These are phyloP conservation scores for Ogataea kodamae DNA, from an alignment of 805 yeast genomes.

Conservation along the genomic window DNA sequence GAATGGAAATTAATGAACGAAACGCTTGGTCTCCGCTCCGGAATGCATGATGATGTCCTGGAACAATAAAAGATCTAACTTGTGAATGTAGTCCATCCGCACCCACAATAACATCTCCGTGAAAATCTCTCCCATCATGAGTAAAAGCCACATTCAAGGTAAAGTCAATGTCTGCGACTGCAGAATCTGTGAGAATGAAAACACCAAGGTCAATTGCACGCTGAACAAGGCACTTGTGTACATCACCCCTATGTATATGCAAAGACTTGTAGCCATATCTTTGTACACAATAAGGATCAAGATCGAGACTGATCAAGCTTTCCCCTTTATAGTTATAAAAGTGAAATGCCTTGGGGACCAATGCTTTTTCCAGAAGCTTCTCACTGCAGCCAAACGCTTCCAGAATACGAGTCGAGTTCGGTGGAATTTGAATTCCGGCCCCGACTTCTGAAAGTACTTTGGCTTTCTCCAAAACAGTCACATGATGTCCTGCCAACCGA, in stretches of 20 bases:
- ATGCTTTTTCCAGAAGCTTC: constrained; percentile 6
- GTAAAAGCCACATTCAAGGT: constrained; percentile 10
- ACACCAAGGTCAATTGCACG: constrained; percentile 13
- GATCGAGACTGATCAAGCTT: constrained; percentile 8
- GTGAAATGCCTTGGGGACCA: constrained; percentile 14
- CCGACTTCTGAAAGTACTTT: constrained; percentile 19
- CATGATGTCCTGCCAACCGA: constrained; percentile 25
- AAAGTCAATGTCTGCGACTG: constrained; percentile 7
- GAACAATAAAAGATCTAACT: constrained; percentile 9
- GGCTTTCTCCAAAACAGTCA: constrained; percentile 28
- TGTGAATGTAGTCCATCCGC: constrained; percentile 19
- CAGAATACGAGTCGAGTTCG: constrained; percentile 16
- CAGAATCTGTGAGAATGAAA: constrained; percentile 9
- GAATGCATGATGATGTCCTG: constrained; percentile 5
- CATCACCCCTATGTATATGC: constrained; percentile 20
- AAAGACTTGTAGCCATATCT: constrained; percentile 14
- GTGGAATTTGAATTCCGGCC: constrained; percentile 22
- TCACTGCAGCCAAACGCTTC: constrained; percentile 15
- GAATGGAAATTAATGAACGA: constrained; percentile 14
- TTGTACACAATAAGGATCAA: constrained; percentile 13
- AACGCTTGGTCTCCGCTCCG: constrained; percentile 19
- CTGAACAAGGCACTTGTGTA: constrained; percentile 11
- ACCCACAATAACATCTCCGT: constrained; percentile 17
- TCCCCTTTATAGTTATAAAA: constrained; percentile 16
- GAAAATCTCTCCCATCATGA: constrained; percentile 10